Conservation (phyloP, 2,329 filamentous ascomycete species). For the Lachnum nothofagi region DNA sequence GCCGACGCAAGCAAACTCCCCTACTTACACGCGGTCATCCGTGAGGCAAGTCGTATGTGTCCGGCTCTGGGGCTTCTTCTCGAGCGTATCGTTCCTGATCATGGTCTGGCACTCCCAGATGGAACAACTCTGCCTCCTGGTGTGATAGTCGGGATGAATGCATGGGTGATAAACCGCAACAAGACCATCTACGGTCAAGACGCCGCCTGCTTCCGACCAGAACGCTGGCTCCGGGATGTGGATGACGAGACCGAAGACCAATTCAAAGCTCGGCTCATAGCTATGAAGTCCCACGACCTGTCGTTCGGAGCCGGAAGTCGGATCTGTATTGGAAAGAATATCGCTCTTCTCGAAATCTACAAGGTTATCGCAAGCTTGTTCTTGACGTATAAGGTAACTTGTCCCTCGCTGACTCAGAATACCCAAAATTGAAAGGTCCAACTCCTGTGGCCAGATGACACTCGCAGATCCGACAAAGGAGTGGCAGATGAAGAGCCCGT, state of each 20-base stretch:
- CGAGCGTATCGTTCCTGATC: conserved; percentile 45
- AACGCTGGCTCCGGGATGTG: conserved; percentile 41
- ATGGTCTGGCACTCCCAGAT: conserved; percentile 36
- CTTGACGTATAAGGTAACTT: conserved; percentile 39
- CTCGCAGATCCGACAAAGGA: conserved; percentile 34
- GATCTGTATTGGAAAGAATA: conserved; percentile 39
- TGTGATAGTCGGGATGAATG: conserved; percentile 44
- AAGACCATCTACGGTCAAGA: conserved; percentile 54
- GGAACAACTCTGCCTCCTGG: conserved; percentile 45
- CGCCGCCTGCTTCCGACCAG: conserved; percentile 55
- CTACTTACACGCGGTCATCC: conserved; percentile 48
- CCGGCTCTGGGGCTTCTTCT: conserved; percentile 44
- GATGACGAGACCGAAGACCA: conserved; percentile 32
- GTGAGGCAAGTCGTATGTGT: conserved; percentile 46
- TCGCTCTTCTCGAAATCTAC: conserved; percentile 39
- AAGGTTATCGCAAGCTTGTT: conserved; percentile 47
- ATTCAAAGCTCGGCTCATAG: conserved; percentile 33
- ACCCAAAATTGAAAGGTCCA: not conserved
- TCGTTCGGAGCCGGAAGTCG: conserved; percentile 41
- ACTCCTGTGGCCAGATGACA: conserved; percentile 28
- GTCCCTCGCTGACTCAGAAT: conserved; percentile 23
- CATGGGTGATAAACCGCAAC: conserved; percentile 45
- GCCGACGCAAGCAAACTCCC: conserved; percentile 30
- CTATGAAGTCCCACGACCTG: conserved; percentile 38
- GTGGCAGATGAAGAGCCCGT: conserved; percentile 38